A percentile compares a stretch with the other conserved stretches of the same genome.
Conservation (phyloP, 768 basidiomycete genomes). For the Chalciporus chontae region DNA sequence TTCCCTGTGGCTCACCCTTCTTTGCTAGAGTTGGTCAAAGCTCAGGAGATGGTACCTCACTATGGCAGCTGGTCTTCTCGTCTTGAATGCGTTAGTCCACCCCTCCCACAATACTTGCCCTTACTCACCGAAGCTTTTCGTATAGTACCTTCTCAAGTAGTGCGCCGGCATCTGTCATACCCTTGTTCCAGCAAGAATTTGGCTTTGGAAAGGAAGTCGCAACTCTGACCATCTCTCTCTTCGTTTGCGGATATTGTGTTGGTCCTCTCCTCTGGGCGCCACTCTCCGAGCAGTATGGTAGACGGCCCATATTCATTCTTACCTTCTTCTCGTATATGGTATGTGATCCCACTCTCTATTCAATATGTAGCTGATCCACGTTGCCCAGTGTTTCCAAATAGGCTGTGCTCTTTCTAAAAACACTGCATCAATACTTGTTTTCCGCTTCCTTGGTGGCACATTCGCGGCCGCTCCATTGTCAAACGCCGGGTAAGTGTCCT, state of each 20-base stretch:
- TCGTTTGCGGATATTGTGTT: constrained; percentile 65
- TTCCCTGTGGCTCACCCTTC: background rate
- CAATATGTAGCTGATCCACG: background rate
- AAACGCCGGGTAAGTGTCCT: constrained; percentile 54
- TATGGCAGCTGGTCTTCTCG: constrained; percentile 44
- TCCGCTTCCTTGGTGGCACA: constrained; percentile 67
- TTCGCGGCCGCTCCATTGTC: constrained; percentile 69
- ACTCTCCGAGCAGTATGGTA: constrained; percentile 52
- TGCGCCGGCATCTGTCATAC: constrained; percentile 49
- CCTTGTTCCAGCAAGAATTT: constrained; percentile 44
- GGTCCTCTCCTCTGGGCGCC: constrained; percentile 62
- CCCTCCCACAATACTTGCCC: too few species aligned
- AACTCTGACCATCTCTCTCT: constrained; percentile 56
- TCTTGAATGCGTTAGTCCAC: constrained; percentile 48
- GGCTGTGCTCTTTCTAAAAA: constrained; percentile 61
- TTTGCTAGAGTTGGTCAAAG: constrained; percentile 46
- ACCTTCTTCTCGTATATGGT: constrained; percentile 57
- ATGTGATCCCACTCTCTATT: constrained; percentile 15
- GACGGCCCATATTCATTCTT: constrained; percentile 54
- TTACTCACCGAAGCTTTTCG: background rate
- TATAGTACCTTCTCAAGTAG: constrained; percentile 61
- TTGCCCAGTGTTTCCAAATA: constrained; percentile 51
- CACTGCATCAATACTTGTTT: constrained; percentile 58
- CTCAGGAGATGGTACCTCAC: constrained; percentile 50
- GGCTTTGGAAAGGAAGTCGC: constrained; percentile 48